Evolutionary conservation across 2,329 filamentous ascomycete species (phyloP), one percentile per base, ranked within the genome.

Genomic region (Akanthomyces uredinophilus): DNA sequence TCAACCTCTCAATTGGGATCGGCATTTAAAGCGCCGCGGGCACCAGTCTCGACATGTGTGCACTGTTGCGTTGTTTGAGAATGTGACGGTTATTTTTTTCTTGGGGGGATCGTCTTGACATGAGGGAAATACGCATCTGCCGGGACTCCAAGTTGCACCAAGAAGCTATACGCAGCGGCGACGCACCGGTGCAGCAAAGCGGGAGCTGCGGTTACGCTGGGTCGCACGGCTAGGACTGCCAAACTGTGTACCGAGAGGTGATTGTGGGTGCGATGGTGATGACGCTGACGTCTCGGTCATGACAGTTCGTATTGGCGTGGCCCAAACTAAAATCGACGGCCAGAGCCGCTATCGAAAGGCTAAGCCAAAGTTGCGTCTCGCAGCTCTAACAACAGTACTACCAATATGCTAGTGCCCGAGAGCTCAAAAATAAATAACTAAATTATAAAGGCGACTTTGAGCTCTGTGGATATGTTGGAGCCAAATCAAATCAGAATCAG

Each of bases 1-100:
- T 44, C 46, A 51, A 24, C 32, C 35, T 46, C n/a, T 60, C 49
- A 60, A 51, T 60, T 60, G 57, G 37, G 57, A 60, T 60, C 57
- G 57, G n/a, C 57, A 49, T 60, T 20, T 24, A 50, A 43, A 37
- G 13, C 16, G 18, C 37, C 6, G 27, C 29, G 41, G 10, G 39
- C 27, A 44, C 27, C 27, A 32, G 14, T 51, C 22, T 35, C 24
- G 49, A 53, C 49, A 53, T 60, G 57, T 60, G 57, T 60, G 49
- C 35, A 24, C 46, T 16, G 18, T 5, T 43, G 37, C 27, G 35
- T 47, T 51, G 56, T 59, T 20, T 50, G 41, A 35, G 43, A 35
- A 49, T 24, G 46, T 44, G 27, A 8, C 51, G n/a, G 22, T 22
- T 20, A 27, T 7, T 20, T 27, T n/a, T 27, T 39, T 8, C 20